Evolutionary conservation across 1,284 basidiomycete genomes (phyloP), one percentile per base, ranked within the genome.

Genomic region (Cutaneotrichosporon sp.): DNA sequence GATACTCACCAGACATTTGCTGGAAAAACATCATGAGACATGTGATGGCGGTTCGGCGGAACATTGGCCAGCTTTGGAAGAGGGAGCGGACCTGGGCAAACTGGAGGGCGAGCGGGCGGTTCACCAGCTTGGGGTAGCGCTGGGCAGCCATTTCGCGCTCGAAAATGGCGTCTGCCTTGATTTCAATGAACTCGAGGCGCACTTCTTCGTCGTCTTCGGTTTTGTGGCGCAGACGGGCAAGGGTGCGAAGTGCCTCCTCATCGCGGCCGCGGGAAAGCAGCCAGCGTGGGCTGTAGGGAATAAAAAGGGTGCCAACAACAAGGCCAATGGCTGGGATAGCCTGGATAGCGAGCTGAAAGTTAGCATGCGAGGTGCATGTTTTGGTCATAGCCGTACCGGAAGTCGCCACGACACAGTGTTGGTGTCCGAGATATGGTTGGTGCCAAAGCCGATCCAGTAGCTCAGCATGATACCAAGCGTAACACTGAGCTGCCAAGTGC

Each of bases 161-260:
- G 59, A 87, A 87, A 9, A 85, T 56, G 62, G 82, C 77, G 64
- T 88, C 84, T 0, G 85, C 85, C 58, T 83, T 83, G 76, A 88
- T 86, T 71, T 88, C 86, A 81, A 88, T 74, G 70, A 81, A 87
- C 64, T 88, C 86, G 52, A 88, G 83, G 56, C 83, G 83, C 14
- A 88, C 81, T 14, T 86, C 69, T 39, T 85, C 83, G 22, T 80
- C 77, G 54, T 84, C 79, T 14, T 78, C 70, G 4, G 83, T 76
- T 22, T 83, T 74, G 8, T 76, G 67, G 36, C 86, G 81, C 8
- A 83, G 80, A 35, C 68, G 69, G 63, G 83, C 82, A 30, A 88
- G 78, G 9, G 86, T 82, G 10, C 65, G 62, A 18, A 86, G 74
- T 0, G 84, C 83, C 67, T 88, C 85, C 5, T 86, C 82, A 51